These are phyloP conservation scores for Penicillium sp. DNA, from an alignment of 2,329 filamentous ascomycete species.

Conservation along the genomic window DNA sequence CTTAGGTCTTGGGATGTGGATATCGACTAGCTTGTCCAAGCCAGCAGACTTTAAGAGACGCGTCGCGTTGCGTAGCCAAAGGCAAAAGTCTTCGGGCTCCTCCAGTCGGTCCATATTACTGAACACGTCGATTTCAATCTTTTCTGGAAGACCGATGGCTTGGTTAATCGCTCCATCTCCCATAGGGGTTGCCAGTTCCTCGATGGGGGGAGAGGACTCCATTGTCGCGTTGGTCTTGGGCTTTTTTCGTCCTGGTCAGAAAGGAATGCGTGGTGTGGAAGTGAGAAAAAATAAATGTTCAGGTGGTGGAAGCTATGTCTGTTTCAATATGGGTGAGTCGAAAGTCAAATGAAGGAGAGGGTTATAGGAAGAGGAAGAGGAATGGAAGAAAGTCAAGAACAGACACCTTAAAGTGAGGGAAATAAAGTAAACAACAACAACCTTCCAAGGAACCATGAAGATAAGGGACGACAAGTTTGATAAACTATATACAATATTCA, in stretches of 20 bases:
- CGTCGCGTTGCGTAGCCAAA: not conserved
- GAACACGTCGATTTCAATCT: not conserved
- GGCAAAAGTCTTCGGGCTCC: not conserved
- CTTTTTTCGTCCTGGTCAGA: not conserved
- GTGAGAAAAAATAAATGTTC: not conserved
- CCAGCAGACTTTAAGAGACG: not conserved
- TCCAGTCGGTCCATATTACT: not conserved
- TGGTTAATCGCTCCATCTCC: not conserved
- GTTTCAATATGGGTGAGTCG: not conserved
- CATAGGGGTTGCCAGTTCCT: not conserved
- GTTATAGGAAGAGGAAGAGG: not conserved
- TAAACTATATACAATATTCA: not conserved
- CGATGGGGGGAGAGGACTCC: not conserved
- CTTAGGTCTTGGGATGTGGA: not conserved
- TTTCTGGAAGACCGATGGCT: not conserved
- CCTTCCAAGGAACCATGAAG: not conserved
- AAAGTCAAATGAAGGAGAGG: not conserved
- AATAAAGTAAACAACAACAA: not conserved
- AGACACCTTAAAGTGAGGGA: not conserved
- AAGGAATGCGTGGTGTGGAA: not conserved
- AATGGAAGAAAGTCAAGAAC: not conserved
- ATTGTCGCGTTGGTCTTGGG: not conserved
- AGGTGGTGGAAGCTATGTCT: not conserved
- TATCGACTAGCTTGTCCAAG: conserved; percentile 1
- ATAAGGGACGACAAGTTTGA: not conserved